Evolutionary conservation across 169 alveolate genomes (phyloP).

Genomic region (Plasmodium coatneyi): DNA sequence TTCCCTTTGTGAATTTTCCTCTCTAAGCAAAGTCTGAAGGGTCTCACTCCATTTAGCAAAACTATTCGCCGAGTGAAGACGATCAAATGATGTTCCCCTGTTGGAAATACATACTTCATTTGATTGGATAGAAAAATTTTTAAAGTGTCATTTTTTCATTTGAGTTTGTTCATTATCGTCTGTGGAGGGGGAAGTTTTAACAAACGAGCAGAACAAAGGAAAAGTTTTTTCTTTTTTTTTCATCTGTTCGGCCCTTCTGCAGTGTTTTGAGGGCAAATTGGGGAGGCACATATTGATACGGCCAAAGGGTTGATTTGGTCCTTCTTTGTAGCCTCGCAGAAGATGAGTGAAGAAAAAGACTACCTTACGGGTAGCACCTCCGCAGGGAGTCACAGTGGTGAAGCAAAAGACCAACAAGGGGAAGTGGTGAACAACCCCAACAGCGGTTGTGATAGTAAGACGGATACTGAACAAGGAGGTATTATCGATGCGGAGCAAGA

Average conservation of each 20-base stretch:
- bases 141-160: not conserved
- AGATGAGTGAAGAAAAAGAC: conserved; percentile 1
- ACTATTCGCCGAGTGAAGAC: not conserved
- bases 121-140: not conserved
- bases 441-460: not conserved
- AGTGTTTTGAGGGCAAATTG: not conserved
- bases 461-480: not conserved
- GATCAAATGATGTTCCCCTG: not conserved
- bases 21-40: not conserved
- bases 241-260: not conserved
- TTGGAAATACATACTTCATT: not conserved
- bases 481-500: not conserved
- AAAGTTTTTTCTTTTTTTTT: not conserved
- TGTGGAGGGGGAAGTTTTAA: not conserved
- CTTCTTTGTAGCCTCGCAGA: not conserved
- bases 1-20: not conserved
- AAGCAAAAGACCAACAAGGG: not conserved
- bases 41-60: not conserved
- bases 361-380: not conserved
- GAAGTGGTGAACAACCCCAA: not conserved
- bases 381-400: not conserved
- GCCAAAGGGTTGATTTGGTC: not conserved
- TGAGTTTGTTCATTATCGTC: not conserved
- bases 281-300: not conserved
- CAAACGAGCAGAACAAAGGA: not conserved